Conservation (phyloP, 208 protist species). For the Acanthamoeba lenticulata region DNA sequence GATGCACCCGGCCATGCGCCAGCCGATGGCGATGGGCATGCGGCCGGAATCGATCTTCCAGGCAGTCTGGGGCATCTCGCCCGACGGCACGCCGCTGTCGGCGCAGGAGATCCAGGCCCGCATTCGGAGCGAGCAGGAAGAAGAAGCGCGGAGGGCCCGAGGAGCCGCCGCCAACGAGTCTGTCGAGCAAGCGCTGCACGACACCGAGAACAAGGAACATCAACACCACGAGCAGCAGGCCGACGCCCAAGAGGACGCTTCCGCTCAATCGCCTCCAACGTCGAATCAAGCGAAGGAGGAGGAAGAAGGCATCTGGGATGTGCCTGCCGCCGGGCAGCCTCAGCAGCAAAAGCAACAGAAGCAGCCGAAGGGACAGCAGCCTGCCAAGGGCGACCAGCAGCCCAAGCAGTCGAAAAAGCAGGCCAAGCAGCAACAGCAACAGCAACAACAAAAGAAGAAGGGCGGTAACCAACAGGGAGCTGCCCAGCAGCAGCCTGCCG, state of each 20-base stretch:
- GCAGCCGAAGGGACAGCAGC: neutral
- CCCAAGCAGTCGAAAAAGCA: neutral
- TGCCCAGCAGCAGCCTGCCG: conserved; percentile 26
- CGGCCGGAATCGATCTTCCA: conserved; percentile 16
- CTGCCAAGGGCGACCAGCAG: neutral
- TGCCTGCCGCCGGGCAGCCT: neutral
- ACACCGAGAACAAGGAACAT: neutral
- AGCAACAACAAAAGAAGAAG: conserved; percentile 58
- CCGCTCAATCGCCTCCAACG: neutral
- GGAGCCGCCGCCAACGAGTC: neutral
- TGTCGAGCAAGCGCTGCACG: conserved; percentile 47
- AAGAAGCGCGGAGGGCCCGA: neutral
- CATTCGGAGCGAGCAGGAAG: neutral
- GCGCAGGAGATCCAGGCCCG: neutral
- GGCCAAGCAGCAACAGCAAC: conserved; percentile 46
- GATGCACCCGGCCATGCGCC: conserved; percentile 2
- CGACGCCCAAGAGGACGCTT: neutral
- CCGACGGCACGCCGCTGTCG: conserved; percentile 9
- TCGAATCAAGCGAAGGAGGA: neutral
- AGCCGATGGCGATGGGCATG: conserved; percentile 30
- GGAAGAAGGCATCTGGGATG: conserved; percentile 9
- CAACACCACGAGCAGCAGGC: neutral
- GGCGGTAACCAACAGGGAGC: neutral
- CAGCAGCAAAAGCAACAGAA: neutral
- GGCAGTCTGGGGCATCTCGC: conserved; percentile 7